phyloP scores from a whole-genome alignment of 1,284 basidiomycete species.

The Apiotrichum brassicae region DNA sequence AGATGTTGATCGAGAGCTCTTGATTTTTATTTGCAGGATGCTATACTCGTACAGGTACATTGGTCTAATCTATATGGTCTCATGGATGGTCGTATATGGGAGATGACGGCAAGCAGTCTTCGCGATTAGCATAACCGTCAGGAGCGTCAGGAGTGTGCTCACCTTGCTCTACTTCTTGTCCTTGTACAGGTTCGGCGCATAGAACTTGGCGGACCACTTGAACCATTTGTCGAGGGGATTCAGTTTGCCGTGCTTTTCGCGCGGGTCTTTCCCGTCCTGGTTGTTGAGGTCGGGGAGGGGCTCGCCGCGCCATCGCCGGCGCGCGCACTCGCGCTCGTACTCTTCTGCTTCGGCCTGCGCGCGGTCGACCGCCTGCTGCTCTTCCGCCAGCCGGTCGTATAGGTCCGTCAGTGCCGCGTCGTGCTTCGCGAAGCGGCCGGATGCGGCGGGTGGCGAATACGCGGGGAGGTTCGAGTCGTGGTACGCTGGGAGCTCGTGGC shows the following conservation, averaged over 20 bases:
- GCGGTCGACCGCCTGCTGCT: background rate
- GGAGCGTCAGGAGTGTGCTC: no score
- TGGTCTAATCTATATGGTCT: no score
- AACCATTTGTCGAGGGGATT: background rate
- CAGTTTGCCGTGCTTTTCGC: background rate
- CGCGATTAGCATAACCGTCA: no score
- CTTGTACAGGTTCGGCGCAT: background rate
- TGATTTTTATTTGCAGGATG: no score
- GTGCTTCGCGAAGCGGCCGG: background rate
- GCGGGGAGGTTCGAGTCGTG: background rate
- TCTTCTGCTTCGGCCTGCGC: background rate
- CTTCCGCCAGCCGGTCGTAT: background rate
- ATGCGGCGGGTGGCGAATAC: background rate
- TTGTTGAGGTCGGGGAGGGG: background rate
- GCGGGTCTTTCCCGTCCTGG: background rate
- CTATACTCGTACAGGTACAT: no score
- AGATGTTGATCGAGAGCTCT: no score
- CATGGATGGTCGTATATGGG: no score
- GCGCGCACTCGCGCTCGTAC: background rate
- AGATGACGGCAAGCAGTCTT: no score
- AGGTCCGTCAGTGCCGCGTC: background rate
- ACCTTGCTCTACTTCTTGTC: background rate
- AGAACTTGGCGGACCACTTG: conserved; percentile 6
- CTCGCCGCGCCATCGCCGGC: background rate
- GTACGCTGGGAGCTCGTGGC: background rate